Evolutionary conservation across 257 asterid genomes (phyloP).

Genomic region (Verbena officinalis): DNA sequence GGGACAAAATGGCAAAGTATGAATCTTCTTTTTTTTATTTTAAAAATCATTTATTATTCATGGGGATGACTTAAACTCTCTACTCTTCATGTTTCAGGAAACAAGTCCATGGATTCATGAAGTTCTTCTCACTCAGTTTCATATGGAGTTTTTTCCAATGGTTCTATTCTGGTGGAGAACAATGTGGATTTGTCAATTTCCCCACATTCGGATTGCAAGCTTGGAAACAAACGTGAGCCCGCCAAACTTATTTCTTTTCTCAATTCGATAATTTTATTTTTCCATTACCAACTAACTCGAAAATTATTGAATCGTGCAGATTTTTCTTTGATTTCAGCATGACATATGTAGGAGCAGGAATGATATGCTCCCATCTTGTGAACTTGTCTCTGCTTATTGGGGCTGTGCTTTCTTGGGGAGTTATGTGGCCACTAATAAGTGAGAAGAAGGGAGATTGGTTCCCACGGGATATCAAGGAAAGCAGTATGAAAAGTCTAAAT

Average conservation of each 20-base stretch:
- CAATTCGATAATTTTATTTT: background rate
- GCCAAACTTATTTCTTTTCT: background rate
- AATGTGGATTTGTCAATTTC: conserved; percentile 70
- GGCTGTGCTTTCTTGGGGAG: conserved; percentile 67
- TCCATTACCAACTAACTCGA: conserved; percentile 13
- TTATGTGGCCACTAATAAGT: conserved; percentile 71
- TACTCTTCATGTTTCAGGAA: conserved; percentile 47
- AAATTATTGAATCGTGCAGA: conserved; percentile 43
- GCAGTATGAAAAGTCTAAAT: conserved; percentile 66
- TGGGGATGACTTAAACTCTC: background rate
- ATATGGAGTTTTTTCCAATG: conserved; percentile 89
- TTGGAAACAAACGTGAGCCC: conserved; percentile 60
- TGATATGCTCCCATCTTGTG: conserved; percentile 73
- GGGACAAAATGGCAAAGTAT: conserved; percentile 64
- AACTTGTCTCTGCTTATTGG: conserved; percentile 69
- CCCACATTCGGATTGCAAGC: conserved; percentile 89
- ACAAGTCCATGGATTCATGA: conserved; percentile 78
- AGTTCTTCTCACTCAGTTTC: conserved; percentile 77
- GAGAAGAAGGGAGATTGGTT: conserved; percentile 63
- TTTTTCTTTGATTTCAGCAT: conserved; percentile 74
- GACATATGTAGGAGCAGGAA: conserved; percentile 79
- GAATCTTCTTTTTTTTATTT: conserved; percentile 9
- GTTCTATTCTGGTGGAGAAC: conserved; percentile 77
- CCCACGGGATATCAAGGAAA: conserved; percentile 42
- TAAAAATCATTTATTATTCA: background rate